Evolutionary conservation across 768 basidiomycete species (phyloP), one percentile per base, ranked within the genome.

Genomic region (Paxillus ammoniavirescens): DNA sequence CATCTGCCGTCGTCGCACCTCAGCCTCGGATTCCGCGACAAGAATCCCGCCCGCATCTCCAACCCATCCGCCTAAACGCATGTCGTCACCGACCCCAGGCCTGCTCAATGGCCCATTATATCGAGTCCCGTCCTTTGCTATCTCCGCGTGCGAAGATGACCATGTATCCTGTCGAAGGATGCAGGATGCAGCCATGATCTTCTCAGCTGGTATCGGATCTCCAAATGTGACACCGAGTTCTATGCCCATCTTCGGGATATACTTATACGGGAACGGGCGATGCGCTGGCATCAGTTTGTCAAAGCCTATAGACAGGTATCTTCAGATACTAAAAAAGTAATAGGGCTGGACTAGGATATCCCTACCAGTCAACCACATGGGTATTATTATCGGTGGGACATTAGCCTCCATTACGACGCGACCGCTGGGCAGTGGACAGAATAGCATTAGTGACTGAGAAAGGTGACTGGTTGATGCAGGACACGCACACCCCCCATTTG

Each of bases 401-500:
- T 75, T 67, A 8, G 78, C 73, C 52, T 86, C 83, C 81, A 86
- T 93, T 42, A 98, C 65, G 33, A 97, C 88, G 23, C 93, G 81
- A 37, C 91, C 91, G 26, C 93, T 95, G 63, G 36, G 50, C 52
- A 21, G 42, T 26, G 9, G 43, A 48, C 42, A 17, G 9, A 26
- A 42, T 42, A 21, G 44, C 33, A 42, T 56, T 38, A 52, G 21
- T 12, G 36, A n/a, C 1, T 10, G 55, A 50, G 55, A 43, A 56
- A 30, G 15, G 30, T 35, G 31, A 12, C 15, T 26, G 17, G 42
- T 21, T 21, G 49, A 53, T 36, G 46, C 13, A 48, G 30, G 55
- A 38, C 40, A 85, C 93, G 70, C 66, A 95, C 93, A 95, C 75
- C 53, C 95, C 95, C 95, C 95, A 98, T 75, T 95, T 97, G 72